Percentiles rank a stretch among this genome's conserved stretches.
phyloP scores from a whole-genome alignment of 495 filamentous ascomycete genomes.

The Penicillium coffeae region DNA sequence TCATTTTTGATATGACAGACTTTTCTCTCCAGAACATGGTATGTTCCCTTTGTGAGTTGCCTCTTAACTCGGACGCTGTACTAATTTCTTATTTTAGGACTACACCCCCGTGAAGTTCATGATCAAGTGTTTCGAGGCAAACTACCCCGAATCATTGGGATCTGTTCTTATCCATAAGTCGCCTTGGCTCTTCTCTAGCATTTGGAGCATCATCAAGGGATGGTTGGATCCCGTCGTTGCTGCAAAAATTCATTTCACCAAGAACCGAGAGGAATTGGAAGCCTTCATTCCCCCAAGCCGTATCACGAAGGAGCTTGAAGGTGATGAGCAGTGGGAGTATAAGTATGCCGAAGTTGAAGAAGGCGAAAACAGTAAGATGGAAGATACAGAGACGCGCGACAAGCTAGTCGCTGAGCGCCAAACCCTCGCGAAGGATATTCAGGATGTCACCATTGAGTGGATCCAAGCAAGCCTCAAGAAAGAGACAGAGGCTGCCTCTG shows the following conservation, averaged over 20 bases:
- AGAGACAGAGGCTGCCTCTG: constrained; percentile 28
- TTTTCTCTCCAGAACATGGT: constrained; percentile 96
- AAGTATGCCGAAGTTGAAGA: constrained; percentile 66
- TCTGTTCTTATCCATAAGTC: constrained; percentile 94
- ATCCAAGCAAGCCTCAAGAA: constrained; percentile 50
- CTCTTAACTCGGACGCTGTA: background rate
- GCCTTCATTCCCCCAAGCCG: constrained; percentile 66
- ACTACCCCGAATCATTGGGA: constrained; percentile 92
- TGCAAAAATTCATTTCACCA: constrained; percentile 83
- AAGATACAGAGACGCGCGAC: constrained; percentile 61
- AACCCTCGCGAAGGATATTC: constrained; percentile 62
- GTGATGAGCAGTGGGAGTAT: constrained; percentile 79
- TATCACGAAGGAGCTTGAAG: constrained; percentile 76
- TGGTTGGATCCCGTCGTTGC: constrained; percentile 77
- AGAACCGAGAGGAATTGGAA: constrained; percentile 72
- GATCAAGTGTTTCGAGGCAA: constrained; percentile 99
- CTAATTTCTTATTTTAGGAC: constrained; percentile 53
- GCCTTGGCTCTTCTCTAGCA: constrained; percentile 92
- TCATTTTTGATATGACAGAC: constrained; percentile 92
- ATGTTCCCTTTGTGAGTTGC: constrained; percentile 14
- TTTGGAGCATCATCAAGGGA: constrained; percentile 87
- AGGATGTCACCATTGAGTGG: constrained; percentile 70
- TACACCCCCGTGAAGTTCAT: constrained; percentile 97
- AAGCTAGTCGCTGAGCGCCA: constrained; percentile 57
- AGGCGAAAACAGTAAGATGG: constrained; percentile 68